Evolutionary conservation across 129 eudicot genomes (phyloP).

Genomic region (Escallonia rubra): DNA sequence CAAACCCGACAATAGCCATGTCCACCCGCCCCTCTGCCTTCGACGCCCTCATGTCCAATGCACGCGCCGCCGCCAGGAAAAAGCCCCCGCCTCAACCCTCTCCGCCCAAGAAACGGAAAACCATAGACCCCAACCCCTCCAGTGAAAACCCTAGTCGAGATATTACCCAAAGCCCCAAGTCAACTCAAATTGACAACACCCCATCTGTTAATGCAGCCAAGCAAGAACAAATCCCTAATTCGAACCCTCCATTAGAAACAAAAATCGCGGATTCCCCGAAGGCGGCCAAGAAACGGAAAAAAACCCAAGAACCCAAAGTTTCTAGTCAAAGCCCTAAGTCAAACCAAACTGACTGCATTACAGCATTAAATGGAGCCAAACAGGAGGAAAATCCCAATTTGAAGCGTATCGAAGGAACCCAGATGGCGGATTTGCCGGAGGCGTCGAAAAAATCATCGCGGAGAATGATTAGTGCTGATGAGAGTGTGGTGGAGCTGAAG

Average conservation of each 20-base stretch:
- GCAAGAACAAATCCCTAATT: not conserved
- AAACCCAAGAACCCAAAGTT: slow-evolving; percentile 42
- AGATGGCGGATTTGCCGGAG: slow-evolving; percentile 10
- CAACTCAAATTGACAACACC: not conserved
- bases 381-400: not conserved
- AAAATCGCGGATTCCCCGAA: not conserved
- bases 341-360: slow-evolving; percentile 12
- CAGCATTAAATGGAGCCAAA: slow-evolving; percentile 1
- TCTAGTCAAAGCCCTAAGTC: slow-evolving; percentile 6
- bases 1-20: slow-evolving; percentile 34
- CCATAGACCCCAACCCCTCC: slow-evolving; percentile 37
- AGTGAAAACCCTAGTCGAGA: slow-evolving; percentile 16
- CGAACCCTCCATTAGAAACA: not conserved
- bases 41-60: slow-evolving; percentile 74
- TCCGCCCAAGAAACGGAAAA: slow-evolving; percentile 72
- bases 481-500: slow-evolving; percentile 55
- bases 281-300: slow-evolving; percentile 33
- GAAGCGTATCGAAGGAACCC: slow-evolving; percentile 7
- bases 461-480: slow-evolving; percentile 46
- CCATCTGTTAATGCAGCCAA: slow-evolving; percentile 1
- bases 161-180: not conserved
- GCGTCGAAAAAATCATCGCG: slow-evolving; percentile 15
- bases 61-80: slow-evolving; percentile 49
- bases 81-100: slow-evolving; percentile 28
- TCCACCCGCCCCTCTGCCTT: slow-evolving; percentile 76